A percentile compares a stretch with the other conserved stretches of the same genome.
Conservation (phyloP, 257 asterid genomes). For the Henckelia pumila region DNA sequence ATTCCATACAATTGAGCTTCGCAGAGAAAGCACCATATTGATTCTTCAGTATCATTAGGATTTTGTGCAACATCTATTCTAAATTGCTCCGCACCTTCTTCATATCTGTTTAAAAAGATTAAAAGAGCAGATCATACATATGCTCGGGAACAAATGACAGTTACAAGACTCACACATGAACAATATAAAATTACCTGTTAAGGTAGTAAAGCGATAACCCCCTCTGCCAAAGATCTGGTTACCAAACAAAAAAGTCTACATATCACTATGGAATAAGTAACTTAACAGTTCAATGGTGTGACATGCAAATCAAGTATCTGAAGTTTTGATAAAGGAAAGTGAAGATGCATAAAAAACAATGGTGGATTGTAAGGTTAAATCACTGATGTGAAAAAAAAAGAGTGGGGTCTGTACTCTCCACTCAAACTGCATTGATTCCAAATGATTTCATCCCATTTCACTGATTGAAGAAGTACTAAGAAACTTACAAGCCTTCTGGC, state of each 20-base stretch:
- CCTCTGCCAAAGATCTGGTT: constrained; percentile 97
- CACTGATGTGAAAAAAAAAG: background rate
- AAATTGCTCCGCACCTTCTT: constrained; percentile 88
- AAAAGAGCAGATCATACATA: constrained; percentile 1
- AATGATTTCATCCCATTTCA: background rate
- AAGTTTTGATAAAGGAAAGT: background rate
- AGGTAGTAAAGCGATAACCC: constrained; percentile 86
- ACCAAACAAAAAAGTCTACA: constrained; percentile 34
- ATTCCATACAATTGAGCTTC: constrained; percentile 83
- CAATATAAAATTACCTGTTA: constrained; percentile 52
- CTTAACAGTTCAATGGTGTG: background rate
- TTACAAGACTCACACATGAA: background rate
- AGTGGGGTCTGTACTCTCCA: background rate
- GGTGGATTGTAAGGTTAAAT: no score
- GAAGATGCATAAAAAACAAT: no score
- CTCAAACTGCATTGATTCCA: background rate
- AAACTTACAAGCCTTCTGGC: constrained; percentile 73
- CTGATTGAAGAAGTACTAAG: constrained; percentile 6
- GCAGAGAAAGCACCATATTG: constrained; percentile 98
- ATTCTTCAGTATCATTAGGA: constrained; percentile 96
- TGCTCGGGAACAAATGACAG: constrained; percentile 14
- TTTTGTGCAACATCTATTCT: constrained; percentile 88
- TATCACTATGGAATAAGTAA: constrained; percentile 30
- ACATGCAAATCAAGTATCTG: background rate
- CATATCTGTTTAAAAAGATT: constrained; percentile 45